A percentile compares a stretch with the other conserved stretches of the same genome.
Conservation (phyloP, 768 basidiomycete genomes). For the Harrya chromipes region DNA sequence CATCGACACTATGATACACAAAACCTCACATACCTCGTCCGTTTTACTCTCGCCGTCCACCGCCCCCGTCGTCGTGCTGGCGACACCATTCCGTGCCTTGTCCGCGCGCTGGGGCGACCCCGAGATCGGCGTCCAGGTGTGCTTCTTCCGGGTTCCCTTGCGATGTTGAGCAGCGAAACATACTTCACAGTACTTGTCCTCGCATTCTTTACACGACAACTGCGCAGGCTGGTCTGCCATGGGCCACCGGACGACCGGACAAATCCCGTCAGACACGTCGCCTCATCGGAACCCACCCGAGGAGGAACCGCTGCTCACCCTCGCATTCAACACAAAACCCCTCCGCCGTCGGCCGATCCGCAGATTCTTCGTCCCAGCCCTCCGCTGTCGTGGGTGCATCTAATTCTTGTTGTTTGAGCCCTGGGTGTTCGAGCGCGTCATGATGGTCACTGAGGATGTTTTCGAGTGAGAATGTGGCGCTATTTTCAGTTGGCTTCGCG, state of each 20-base stretch:
- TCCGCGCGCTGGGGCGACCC: slow-evolving; percentile 10
- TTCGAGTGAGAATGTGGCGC: slow-evolving; percentile 52
- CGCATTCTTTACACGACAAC: slow-evolving; percentile 67
- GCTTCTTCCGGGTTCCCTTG: slow-evolving; percentile 72
- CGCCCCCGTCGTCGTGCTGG: neutral
- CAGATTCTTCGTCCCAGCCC: slow-evolving; percentile 69
- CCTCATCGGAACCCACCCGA: neutral
- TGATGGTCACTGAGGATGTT: slow-evolving; percentile 67
- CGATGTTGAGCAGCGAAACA: slow-evolving; percentile 84
- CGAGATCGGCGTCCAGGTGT: slow-evolving; percentile 49
- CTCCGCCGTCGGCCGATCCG: slow-evolving; percentile 43
- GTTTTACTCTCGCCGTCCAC: slow-evolving; percentile 3
- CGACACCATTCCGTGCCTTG: slow-evolving; percentile 15
- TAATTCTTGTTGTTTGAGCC: slow-evolving; percentile 30
- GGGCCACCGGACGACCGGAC: neutral
- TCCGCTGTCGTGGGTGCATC: slow-evolving; percentile 36
- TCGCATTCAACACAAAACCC: slow-evolving; percentile 85
- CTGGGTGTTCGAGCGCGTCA: slow-evolving; percentile 57
- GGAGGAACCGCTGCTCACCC: slow-evolving; percentile 46
- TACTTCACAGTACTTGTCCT: slow-evolving; percentile 76
- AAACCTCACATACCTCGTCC: slow-evolving; percentile 20
- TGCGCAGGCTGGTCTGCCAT: slow-evolving; percentile 77
- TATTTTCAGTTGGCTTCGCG: slow-evolving; percentile 3
- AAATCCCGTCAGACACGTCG: neutral
- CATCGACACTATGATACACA: neutral